Conservation (phyloP, 139 green algal species). For the Closterium sp. region DNA sequence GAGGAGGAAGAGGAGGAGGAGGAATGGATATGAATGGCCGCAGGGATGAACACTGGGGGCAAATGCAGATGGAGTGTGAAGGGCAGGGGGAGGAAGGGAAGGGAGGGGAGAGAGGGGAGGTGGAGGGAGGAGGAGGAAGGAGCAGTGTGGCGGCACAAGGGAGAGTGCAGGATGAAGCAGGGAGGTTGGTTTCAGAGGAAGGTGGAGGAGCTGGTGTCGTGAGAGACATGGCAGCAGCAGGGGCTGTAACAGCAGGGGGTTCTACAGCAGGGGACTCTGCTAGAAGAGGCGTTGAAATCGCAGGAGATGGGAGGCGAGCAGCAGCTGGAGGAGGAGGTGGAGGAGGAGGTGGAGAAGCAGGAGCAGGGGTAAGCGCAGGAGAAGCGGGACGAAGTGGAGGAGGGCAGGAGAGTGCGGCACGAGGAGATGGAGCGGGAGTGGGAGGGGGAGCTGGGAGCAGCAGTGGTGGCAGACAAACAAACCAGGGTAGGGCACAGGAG, state of each 20-base stretch:
- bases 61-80: neutral
- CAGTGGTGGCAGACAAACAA: too few species aligned
- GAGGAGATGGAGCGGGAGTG: neutral
- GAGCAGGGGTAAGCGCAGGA: too few species aligned
- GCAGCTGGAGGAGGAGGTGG: neutral
- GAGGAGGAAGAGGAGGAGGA: neutral
- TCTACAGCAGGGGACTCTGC: too few species aligned
- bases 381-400: neutral
- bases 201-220: neutral
- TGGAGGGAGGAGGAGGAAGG: neutral
- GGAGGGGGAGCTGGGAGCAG: too few species aligned
- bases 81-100: neutral
- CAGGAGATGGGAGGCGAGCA: neutral
- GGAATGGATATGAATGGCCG: neutral
- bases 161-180: neutral
- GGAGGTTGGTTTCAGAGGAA: neutral
- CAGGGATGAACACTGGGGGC: neutral
- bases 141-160: neutral
- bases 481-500: neutral
- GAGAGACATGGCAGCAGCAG: too few species aligned
- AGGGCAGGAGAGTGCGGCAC: neutral
- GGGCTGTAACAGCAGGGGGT: too few species aligned
- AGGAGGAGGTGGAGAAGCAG: too few species aligned
- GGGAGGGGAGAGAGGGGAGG: neutral
- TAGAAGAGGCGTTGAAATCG: too few species aligned